Base-by-base conservation (phyloP, 352 stramenopile species). In the Globisporangium paddicum region DNA sequence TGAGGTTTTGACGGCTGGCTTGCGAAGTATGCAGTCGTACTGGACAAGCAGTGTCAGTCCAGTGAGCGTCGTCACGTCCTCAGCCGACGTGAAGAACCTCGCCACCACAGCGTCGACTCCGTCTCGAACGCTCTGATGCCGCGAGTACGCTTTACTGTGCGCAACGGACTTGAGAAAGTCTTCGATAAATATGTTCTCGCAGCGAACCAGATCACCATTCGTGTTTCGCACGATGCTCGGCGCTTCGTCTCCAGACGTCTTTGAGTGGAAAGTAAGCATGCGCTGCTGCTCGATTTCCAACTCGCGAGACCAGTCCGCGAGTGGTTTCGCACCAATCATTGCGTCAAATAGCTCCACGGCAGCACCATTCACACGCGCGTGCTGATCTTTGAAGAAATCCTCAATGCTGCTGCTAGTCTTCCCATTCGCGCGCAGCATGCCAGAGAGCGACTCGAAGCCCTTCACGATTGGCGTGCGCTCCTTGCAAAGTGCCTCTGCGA, bases 131-230 rank as follows among this genome's bases (percentile, higher is more conserved):
- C 67, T 86, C 46, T 87, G 64, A 32, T 91, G 76, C 11, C 64
- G 67, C 21, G 63, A 63, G 41, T 83, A 90, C 18, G 75, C 73
- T 3, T 56, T 67, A 32, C 68, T 91, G 32, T 87, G 66, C 34
- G 77, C 77, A 10, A 89, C 66, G 9, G 71, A 71, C 58, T 86
- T 82, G 41, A 91, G 67, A 58, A 90, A 87, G 47, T 87, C 74
- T 37, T 86, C 74, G 63, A 89, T 86, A 77, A 90, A 88, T 69
- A 87, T 28, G 64, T 91, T 91, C 37, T 82, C 71, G 52, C 73
- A 84, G 9, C 52, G 60, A 38, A 75, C 69, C 14, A 58, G 45
- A 30, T 70, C 71, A 41, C 64, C 73, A 60, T 72, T 62, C 48
- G 62, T 61, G 37, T 77, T 54, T 19, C 78, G 68, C 13, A 66